Evolutionary conservation across 2,329 filamentous ascomycete species (phyloP), one percentile per base, ranked within the genome.

Genomic region (Blastomyces silverae): DNA sequence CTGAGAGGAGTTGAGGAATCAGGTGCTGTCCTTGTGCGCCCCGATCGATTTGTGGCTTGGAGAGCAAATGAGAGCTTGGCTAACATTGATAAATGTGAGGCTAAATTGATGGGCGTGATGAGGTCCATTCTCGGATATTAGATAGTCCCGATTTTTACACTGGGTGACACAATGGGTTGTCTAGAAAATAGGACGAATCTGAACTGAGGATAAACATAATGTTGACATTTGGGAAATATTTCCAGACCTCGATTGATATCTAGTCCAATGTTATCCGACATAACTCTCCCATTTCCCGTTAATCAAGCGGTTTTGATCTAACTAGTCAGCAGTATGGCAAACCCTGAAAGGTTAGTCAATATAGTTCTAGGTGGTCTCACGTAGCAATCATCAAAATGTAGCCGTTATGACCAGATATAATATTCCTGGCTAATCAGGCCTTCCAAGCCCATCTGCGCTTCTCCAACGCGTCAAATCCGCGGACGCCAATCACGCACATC

Each of bases 31-130:
- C 76, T 88, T 31, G 80, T 84, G 3, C 74, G 85, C 13, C 85
- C 85, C 0, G 86, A 88, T 75, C 74, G 82, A 17, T 85, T 85
- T 66, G 80, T 87, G 2, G 82, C 80, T 2, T 87, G 84, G 84
- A 75, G 83, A 62, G 75, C 67, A 15, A 64, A 5, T 25, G 62
- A 68, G 65, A 59, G 57, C n/a, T 56, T 66, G n/a, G 42, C 52
- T n/a, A 74, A 64, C 66, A 69, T 64, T 52, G 63, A 61, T n/a
- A 63, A 59, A 25, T 69, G 67, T 64, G 71, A 62, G 56, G 58
- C 28, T 48, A 70, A 71, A 61, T 64, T 75, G 58, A 39, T 63
- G 20, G 62, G 67, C 39, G 72, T 72, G 7, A 68, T 74, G 69
- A 67, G 64, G 53, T 64, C 60, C 31, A 65, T 69, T 63, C 63